Evolutionary conservation across 1,284 basidiomycete genomes (phyloP), one percentile per base, ranked within the genome.

Genomic region (Agroathelia rolfsii): DNA sequence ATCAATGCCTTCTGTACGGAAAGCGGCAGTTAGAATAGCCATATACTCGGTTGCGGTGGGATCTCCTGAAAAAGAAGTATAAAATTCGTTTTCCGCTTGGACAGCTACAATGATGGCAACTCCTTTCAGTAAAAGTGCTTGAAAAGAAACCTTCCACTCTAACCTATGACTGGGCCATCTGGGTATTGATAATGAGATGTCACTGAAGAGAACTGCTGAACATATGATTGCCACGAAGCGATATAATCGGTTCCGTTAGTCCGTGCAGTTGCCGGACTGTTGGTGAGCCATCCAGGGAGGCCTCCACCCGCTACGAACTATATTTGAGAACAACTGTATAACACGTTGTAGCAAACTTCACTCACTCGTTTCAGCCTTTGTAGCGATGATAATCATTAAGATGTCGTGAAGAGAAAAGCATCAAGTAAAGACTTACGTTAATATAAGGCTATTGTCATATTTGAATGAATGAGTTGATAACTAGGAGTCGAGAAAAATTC

Each of bases 11-110:
- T n/a, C n/a, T n/a, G n/a, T n/a, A n/a, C n/a, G n/a, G n/a, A n/a
- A n/a, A n/a, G n/a, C n/a, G n/a, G n/a, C n/a, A n/a, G n/a, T n/a
- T n/a, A n/a, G n/a, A n/a, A n/a, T n/a, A n/a, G n/a, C n/a, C n/a
- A n/a, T n/a, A 9, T 43, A 35, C 24, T 48, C 50, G 12, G 49
- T 48, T 5, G 46, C 41, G 4, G 47, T 46, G 17, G 47, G 45
- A 14, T 49, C 36, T 19, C 24, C 23, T 10, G 43, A 28, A 3
- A 49, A 43, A 6, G 46, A 49, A 1, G 54, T 56, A 17, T 47
- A 49, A 44, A 59, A 72, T 45, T 70, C 69, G 36, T 70, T 71
- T 33, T 71, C 69, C 38, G 60, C 56, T 40, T 68, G 69, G 6
- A 69, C 55, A 22, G 64, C 62, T 55, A 32, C n/a, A n/a, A n/a